Base-by-base conservation (phyloP, 495 filamentous ascomycete genomes). In the Viridothelium virens region DNA sequence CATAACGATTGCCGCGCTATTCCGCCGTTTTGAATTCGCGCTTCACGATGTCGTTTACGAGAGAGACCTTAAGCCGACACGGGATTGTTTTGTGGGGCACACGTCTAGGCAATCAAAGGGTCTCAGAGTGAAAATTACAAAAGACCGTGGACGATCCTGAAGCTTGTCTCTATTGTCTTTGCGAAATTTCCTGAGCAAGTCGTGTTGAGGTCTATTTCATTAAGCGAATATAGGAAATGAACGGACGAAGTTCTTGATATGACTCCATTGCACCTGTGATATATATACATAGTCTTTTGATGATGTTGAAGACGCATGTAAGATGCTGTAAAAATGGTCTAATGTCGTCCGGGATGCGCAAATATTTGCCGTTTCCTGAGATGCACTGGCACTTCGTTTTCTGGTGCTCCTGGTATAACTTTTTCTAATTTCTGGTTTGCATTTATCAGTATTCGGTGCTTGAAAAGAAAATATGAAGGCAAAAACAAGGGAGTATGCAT, bases 361-460 rank as follows among this genome's bases (percentile, higher is more conserved):
- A 87, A 95, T 72, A 89, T 87, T 79, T 93, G 89, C 78, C 82
- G 84, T 68, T 84, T 83, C 65, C 91, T 84, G 70, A 93, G 82
- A 76, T 97, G 94, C 67, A 97, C 89, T 34, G 91, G 94, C 31
- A 81, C 84, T 71, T 88, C 82, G 75, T 86, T 82, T 73, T 87
- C 84, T 65, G 92, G 91, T 63, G 90, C 79, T 50, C 88, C 91
- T 63, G 94, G 94, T 73, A 98, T 90, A 68, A 82, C 85, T 80
- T 97, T 97, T 78, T 92, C 89, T 69, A 97, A 79, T 77, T 89
- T 90, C 92, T 96, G 71, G 25, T 25, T 25, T 25, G 25, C 25
- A 25, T 25, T 25, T 25, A 25, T 25, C 25, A 25, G 25, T 25
- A 25, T 25, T 25, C 25, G 25, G 25, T 25, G 25, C 25, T 25